A percentile compares a stretch with the other conserved stretches of the same genome.
Conservation (phyloP, 495 filamentous ascomycete genomes). For the Talaromyces proteolyticus region DNA sequence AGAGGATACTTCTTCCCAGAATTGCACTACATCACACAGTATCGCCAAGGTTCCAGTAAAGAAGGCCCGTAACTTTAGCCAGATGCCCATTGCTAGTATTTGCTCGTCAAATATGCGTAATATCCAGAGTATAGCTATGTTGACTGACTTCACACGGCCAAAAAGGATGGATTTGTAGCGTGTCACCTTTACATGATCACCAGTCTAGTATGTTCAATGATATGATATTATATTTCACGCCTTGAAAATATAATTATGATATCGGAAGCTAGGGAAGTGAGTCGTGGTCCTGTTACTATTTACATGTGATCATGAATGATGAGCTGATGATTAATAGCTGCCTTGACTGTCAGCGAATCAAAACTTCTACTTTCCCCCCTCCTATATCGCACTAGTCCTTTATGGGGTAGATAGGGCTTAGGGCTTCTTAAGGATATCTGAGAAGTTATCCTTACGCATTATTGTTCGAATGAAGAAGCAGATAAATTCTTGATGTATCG, state of each 20-base stretch:
- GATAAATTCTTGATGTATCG: too few species aligned
- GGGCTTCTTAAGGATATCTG: not conserved
- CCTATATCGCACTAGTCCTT: not conserved
- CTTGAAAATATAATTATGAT: too few species aligned
- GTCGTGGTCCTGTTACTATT: not conserved
- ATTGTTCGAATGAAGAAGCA: too few species aligned
- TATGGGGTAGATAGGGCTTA: constrained; percentile 6
- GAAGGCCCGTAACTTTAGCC: constrained; percentile 22
- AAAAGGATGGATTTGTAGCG: too few species aligned
- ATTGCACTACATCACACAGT: constrained; percentile 55
- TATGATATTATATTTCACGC: too few species aligned
- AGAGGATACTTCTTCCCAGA: constrained; percentile 54
- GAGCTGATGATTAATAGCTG: not conserved
- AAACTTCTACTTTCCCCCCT: not conserved
- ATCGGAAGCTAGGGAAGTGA: not conserved
- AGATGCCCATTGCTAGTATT: constrained; percentile 16
- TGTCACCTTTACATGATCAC: too few species aligned
- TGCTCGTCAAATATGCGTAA: not conserved
- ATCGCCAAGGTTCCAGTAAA: constrained; percentile 46
- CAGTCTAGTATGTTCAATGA: too few species aligned
- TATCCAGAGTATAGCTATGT: too few species aligned
- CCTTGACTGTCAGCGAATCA: not conserved
- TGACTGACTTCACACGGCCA: too few species aligned
- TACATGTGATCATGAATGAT: constrained; percentile 4
- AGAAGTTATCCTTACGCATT: not conserved